Base-by-base conservation (phyloP, 441 rosid genomes). In the Adansonia rubrostipa region DNA sequence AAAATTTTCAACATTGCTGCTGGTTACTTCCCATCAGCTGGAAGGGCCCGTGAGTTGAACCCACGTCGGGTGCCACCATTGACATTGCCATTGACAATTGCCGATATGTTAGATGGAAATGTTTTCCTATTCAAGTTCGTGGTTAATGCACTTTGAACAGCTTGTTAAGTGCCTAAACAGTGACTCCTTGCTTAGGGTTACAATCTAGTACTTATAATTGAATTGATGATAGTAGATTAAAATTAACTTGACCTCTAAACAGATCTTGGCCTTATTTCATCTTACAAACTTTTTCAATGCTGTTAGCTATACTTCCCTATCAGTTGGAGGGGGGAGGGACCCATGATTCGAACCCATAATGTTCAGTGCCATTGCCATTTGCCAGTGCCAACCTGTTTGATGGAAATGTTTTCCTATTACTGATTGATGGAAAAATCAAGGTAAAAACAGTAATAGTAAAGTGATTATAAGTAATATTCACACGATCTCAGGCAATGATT, bases 141-240 rank as follows among this genome's bases (percentile, higher is more conserved):
- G 64, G 64, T 22, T 58, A 60, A 60, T 57, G 62, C 10, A 17
- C 62, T 58, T 58, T 20, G 64, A 58, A 58, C 14, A 58, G 13
- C 5, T 9, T 58, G 64, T 19, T 58, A 3, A 20, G 14, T 20
- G n/a, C 14, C 64, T 3, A 8, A 20, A 58, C 64, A 9, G 33
- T 20, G 1, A 9, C 33, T 58, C 6, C 14, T 4, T 4, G 60
- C 24, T 9, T 58, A 7, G 33, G 33, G 14, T 58, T 9, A 58
- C 28, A 58, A 8, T 8, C 28, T 9, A 58, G 60, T 54, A 54
- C 57, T 54, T 15, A 54, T n/a, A 57, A 6, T 54, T 5, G 60
- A 54, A 51, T 51, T 51, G 57, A 51, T 14, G 57, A 6, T 14
- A 11, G 17, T 14, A 14, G 17, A 51, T 51, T 51, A 51, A 51